Base-by-base conservation (phyloP, 768 basidiomycete genomes). In the Mycena polygramma region DNA sequence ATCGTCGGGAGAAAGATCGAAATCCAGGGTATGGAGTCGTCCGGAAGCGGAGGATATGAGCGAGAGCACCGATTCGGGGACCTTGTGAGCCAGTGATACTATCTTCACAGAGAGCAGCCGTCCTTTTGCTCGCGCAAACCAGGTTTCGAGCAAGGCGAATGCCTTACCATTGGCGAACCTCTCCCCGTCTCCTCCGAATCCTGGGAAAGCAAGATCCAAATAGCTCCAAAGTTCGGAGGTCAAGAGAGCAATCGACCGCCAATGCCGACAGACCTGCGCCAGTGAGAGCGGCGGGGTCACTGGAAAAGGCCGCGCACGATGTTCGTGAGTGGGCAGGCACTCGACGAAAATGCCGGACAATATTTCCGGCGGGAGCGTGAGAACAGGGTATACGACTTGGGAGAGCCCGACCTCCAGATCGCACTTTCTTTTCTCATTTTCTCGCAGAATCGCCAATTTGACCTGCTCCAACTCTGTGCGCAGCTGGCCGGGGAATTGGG, bases 221-320 rank as follows among this genome's bases (percentile, higher is more conserved):
- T 20, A 49, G 9, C 15, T 52, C 61, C 61, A 63, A 3, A 63
- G 61, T n/a, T 49, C 20, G 37, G n/a, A 52, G 7, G 61, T 13
- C 2, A 49, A 52, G 36, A 63, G 49, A 10, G 61, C 49, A 17
- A 63, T 63, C 4, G 39, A 5, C n/a, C 61, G 61, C 61, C 61
- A 63, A 39, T 37, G 15, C 9, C n/a, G 20, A 26, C 61, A 63
- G 37, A 52, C 20, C 49, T 63, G 61, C 4, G 61, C 30, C 49
- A 63, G 49, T 7, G 24, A 15, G 8, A 52, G 51, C 22, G 61
- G 61, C 43, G 58, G 15, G 4, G 39, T 24, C 10, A 13, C 9
- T 14, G 5, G 39, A 22, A 9, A 41, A 9, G 57, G 57, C 5
- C 39, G 57, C 13, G 43, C 57, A 4, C 57, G 30, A 30, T 30